Evolutionary conservation across 116 monocot species (phyloP).

Genomic region (Posidonia oceanica): DNA sequence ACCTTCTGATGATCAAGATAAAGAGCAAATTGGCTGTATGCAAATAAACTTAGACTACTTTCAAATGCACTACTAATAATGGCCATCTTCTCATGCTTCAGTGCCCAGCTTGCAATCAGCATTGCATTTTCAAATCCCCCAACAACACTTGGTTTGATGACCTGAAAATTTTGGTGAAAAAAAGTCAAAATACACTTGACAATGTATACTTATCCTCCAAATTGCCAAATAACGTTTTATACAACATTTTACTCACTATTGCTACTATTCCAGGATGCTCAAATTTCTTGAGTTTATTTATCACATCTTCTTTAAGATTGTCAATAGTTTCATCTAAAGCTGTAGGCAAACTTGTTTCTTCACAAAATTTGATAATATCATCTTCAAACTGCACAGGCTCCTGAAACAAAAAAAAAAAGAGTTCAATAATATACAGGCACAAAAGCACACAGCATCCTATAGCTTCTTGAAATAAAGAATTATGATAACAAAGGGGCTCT

Average conservation of each 20-base stretch:
- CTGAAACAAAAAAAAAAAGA: slow-evolving; percentile 34
- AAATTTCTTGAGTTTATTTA: slow-evolving; percentile 43
- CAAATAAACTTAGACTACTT: slow-evolving; percentile 65
- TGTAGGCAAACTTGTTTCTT: slow-evolving; percentile 62
- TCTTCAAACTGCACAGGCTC: slow-evolving; percentile 74
- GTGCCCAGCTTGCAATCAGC: slow-evolving; percentile 83
- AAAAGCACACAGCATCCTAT: no score
- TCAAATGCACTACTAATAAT: slow-evolving; percentile 91
- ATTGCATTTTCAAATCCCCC: slow-evolving; percentile 84
- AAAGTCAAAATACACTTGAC: slow-evolving; percentile 1
- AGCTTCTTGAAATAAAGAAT: no score
- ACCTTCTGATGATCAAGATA: slow-evolving; percentile 45
- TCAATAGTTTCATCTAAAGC: slow-evolving; percentile 93
- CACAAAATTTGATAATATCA: slow-evolving; percentile 85
- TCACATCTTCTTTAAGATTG: slow-evolving; percentile 36
- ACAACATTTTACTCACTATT: slow-evolving; percentile 45
- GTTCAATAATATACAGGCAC: background rate
- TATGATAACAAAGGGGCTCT: no score
- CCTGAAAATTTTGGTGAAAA: slow-evolving; percentile 37
- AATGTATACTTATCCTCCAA: background rate
- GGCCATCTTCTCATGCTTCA: slow-evolving; percentile 60
- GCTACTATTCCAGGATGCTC: slow-evolving; percentile 75
- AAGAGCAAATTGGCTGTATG: slow-evolving; percentile 62
- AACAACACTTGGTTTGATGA: slow-evolving; percentile 85
- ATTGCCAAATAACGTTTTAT: background rate